Conservation (phyloP, 805 yeast species). For the Ogataea henricii region DNA sequence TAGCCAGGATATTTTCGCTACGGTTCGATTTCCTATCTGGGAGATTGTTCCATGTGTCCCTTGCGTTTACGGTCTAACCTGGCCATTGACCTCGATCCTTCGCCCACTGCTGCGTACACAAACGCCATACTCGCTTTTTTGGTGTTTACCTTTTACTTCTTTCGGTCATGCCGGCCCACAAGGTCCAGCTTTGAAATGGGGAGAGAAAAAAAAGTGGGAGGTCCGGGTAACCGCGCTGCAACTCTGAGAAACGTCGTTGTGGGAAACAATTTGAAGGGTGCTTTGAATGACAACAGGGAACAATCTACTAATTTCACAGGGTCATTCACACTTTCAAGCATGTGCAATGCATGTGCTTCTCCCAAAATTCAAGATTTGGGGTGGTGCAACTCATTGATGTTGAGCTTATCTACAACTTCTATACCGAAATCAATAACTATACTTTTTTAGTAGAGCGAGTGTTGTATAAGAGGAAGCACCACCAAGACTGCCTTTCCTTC, state of each 20-base stretch:
- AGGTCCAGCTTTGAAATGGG: background rate
- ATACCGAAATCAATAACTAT: too few species aligned
- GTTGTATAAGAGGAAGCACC: too few species aligned
- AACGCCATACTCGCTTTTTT: constrained; percentile 2
- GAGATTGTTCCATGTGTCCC: background rate
- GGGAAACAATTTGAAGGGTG: background rate
- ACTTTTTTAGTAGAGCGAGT: too few species aligned
- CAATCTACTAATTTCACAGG: too few species aligned
- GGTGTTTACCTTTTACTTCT: constrained; percentile 6
- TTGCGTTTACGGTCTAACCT: background rate
- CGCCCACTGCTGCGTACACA: background rate
- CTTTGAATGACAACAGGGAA: too few species aligned
- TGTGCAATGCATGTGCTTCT: too few species aligned
- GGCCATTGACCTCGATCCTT: background rate
- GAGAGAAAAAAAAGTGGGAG: background rate
- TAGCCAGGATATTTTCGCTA: background rate
- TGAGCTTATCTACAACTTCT: too few species aligned
- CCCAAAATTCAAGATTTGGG: too few species aligned
- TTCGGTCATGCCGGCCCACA: too few species aligned
- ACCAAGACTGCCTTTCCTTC: too few species aligned
- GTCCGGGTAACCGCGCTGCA: background rate
- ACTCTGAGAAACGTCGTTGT: background rate
- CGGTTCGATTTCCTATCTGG: constrained; percentile 3
- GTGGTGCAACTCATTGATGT: too few species aligned
- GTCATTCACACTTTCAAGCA: too few species aligned